phyloP scores from a whole-genome alignment of 2,329 filamentous ascomycete genomes.

The Aspergillus aculeatus region DNA sequence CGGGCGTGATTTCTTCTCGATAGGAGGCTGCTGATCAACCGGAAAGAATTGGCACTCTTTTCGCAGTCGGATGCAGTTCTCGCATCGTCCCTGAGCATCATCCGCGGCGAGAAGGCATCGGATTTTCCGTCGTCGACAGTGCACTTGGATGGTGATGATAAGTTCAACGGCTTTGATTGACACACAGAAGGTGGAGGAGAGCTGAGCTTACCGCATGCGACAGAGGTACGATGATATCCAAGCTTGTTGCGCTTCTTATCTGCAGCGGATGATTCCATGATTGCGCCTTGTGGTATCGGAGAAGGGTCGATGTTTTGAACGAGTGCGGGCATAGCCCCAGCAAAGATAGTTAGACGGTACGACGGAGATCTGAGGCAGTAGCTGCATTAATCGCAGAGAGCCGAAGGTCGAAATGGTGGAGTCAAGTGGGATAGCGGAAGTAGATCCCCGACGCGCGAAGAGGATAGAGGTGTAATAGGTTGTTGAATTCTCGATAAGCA shows the following conservation, averaged over 20 bases:
- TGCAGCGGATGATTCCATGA: conserved; percentile 43
- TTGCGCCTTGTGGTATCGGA: conserved; percentile 32
- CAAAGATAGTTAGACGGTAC: conserved; percentile 18
- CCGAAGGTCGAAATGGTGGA: background rate
- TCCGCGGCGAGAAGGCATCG: conserved; percentile 76
- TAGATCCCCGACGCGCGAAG: background rate
- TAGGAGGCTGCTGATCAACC: conserved; percentile 71
- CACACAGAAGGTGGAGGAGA: background rate
- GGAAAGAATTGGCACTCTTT: conserved; percentile 93
- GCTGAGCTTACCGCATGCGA: conserved; percentile 81
- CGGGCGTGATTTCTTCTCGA: conserved; percentile 48
- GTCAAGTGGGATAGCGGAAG: background rate
- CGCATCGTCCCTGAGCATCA: conserved; percentile 73
- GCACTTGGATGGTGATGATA: conserved; percentile 55
- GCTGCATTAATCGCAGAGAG: conserved; percentile 28
- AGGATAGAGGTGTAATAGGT: background rate
- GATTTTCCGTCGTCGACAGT: conserved; percentile 91
- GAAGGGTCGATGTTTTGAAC: conserved; percentile 35
- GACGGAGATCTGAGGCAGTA: conserved; percentile 19
- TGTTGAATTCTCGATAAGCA: background rate
- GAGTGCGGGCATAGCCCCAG: conserved; percentile 41
- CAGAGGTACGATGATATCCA: conserved; percentile 90
- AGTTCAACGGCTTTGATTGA: background rate
- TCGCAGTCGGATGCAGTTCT: conserved; percentile 89
- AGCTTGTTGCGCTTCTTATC: conserved; percentile 84